Conservation (phyloP, 345 rosid species). For the Noccaea bulbosa region DNA sequence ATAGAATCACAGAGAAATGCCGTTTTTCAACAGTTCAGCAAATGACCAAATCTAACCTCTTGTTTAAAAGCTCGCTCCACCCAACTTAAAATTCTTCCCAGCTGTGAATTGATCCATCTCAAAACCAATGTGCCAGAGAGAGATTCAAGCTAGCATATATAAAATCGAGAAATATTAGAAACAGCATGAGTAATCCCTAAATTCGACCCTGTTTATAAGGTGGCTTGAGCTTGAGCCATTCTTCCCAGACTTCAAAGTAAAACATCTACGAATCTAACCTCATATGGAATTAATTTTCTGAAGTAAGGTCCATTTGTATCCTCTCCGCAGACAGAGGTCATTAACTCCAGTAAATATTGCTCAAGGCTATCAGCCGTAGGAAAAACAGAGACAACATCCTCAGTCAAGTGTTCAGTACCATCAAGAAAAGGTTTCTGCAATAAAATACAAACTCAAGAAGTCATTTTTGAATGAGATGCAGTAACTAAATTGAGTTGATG, state of each 20-base stretch:
- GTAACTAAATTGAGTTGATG: conserved; percentile 30
- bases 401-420: conserved; percentile 84
- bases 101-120: conserved; percentile 96
- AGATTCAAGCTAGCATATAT: conserved; percentile 66
- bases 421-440: conserved; percentile 95
- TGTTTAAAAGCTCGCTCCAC: conserved; percentile 93
- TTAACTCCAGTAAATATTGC: conserved; percentile 70
- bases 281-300: conserved; percentile 73
- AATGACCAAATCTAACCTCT: conserved; percentile 60
- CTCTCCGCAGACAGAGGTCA: conserved; percentile 63
- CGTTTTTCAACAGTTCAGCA: conserved; percentile 5
- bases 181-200: conserved; percentile 18
- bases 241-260: conserved; percentile 24
- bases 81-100: conserved; percentile 87
- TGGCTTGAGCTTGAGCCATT: conserved; percentile 25
- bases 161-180: conserved; percentile 21
- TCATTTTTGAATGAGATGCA: conserved; percentile 30
- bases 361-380: conserved; percentile 94
- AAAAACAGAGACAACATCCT: conserved; percentile 88
- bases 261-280: conserved; percentile 53
- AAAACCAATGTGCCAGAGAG: conserved; percentile 90
- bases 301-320: conserved; percentile 63
- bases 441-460: conserved; percentile 35
- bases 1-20: conserved; percentile 11
- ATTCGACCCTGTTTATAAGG: conserved; percentile 6